Base-by-base conservation (phyloP, 208 protist species). In the Wallacemonas sp. region DNA sequence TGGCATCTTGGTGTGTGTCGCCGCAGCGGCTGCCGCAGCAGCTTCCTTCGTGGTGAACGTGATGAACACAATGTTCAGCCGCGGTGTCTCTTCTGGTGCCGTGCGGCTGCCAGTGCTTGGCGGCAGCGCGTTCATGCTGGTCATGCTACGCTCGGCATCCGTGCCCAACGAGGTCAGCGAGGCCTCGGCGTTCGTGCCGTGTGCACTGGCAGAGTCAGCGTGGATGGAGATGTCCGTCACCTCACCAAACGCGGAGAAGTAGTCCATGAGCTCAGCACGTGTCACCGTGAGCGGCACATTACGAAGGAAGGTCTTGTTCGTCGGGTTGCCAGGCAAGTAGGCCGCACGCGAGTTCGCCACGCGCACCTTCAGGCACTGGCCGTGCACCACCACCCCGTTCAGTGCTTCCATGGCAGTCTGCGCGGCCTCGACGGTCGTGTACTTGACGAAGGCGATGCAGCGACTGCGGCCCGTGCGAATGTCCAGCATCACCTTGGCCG, bases 401-500 rank as follows among this genome's bases (percentile, higher is more conserved):
- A 88, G 62, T 21, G 58, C 66, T 9, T 76, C 68, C 3, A 85
- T 59, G 2, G 86, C 86, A 12, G 60, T 41, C 36, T 83, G 75
- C 2, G 86, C 83, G 53, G 60, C 22, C 29, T 70, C 60, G 21
- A 82, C 66, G 3, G 71, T 41, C 1, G n/a, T 70, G 45, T 81
- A 92, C 64, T 90, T 89, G 10, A 92, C 86, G 63, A 92, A 92
- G 24, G 83, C 86, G 34, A 90, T 89, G 37, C 83, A 70, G 34
- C 83, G 80, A 55, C 83, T 88, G 32, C 71, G 73, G 0, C 86
- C 86, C 19, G 78, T 90, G 76, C 83, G 78, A 33, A 92, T 92
- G 71, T 92, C 69, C 0, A 93, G 76, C 87, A 93, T 93, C 33
- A 93, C 83, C 77, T 93, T 93, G n/a, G 81, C 80, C 0, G 78